Percentiles rank a stretch among this genome's conserved stretches.
These are phyloP conservation scores for Hypoxylon sp. DNA, from an alignment of 2,329 filamentous ascomycete genomes.

Conservation along the genomic window DNA sequence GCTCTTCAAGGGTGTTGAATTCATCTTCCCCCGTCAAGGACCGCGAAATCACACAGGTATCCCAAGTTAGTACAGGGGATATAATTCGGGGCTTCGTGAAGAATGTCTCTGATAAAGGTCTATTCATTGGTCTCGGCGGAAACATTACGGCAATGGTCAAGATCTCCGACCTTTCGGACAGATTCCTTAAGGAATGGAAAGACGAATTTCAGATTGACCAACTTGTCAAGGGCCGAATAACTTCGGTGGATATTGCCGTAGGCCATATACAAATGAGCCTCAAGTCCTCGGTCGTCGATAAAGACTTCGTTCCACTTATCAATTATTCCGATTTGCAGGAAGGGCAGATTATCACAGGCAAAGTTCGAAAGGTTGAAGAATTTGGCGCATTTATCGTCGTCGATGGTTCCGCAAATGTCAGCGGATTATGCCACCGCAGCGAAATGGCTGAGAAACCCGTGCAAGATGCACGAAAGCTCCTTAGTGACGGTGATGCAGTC, in stretches of 20 bases:
- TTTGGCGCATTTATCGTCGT: conserved; percentile 95
- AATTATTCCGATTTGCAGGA: conserved; percentile 78
- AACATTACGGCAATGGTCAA: conserved; percentile 84
- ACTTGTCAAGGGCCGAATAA: conserved; percentile 86
- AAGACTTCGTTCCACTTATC: conserved; percentile 77
- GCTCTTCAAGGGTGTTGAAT: conserved; percentile 88
- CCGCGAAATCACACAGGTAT: conserved; percentile 74
- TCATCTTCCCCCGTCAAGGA: conserved; percentile 84
- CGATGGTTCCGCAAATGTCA: conserved; percentile 86
- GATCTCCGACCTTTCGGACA: conserved; percentile 88
- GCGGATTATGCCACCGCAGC: conserved; percentile 89
- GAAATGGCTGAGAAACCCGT: conserved; percentile 89
- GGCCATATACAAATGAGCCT: conserved; percentile 85
- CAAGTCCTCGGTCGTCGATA: conserved; percentile 84
- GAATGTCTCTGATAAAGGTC: conserved; percentile 85
- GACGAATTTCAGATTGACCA: conserved; percentile 86
- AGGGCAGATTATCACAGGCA: conserved; percentile 87
- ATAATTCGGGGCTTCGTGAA: conserved; percentile 91
- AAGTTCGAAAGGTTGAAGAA: conserved; percentile 90
- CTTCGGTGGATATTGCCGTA: conserved; percentile 71
- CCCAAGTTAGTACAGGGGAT: conserved; percentile 79
- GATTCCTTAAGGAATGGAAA: conserved; percentile 96
- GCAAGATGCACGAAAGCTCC: conserved; percentile 86
- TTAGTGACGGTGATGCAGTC: conserved; percentile 89
- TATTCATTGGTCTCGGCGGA: conserved; percentile 86